Percentiles rank a stretch among this genome's conserved stretches.
These are phyloP conservation scores for Camelina sativa DNA, from an alignment of 345 rosid species.

Conservation along the genomic window DNA sequence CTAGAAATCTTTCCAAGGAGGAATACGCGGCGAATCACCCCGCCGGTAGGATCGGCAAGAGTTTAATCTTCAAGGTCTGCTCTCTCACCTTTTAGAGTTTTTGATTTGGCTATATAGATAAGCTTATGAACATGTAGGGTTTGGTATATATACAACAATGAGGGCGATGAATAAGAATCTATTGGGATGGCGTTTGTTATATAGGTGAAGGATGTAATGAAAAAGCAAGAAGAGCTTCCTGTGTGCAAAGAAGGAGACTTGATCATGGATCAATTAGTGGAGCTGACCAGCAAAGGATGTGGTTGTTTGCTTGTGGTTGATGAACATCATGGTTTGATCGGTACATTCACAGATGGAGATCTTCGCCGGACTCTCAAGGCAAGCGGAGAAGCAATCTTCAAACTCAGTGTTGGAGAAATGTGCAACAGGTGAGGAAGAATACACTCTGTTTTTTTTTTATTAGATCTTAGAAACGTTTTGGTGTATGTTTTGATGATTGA, in stretches of 20 bases:
- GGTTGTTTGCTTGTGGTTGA: slow-evolving; percentile 90
- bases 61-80: slow-evolving; percentile 85
- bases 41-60: slow-evolving; percentile 93
- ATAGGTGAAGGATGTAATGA: slow-evolving; percentile 93
- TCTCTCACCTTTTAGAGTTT: neutral
- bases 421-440: slow-evolving; percentile 72
- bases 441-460: neutral
- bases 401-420: slow-evolving; percentile 93
- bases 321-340: slow-evolving; percentile 64
- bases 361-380: slow-evolving; percentile 92
- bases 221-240: slow-evolving; percentile 88
- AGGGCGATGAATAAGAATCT: slow-evolving; percentile 6
- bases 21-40: slow-evolving; percentile 95
- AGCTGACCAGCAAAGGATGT: slow-evolving; percentile 92
- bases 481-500: neutral
- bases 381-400: slow-evolving; percentile 84
- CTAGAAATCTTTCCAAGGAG: slow-evolving; percentile 79
- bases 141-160: neutral
- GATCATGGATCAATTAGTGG: slow-evolving; percentile 94
- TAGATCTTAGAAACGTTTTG: neutral
- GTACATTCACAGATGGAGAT: slow-evolving; percentile 97
- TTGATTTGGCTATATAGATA: neutral
- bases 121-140: neutral
- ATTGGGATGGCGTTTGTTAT: neutral
- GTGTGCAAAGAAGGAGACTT: slow-evolving; percentile 84